These are phyloP conservation scores for Carpinus viminea DNA, from an alignment of 306 rosid genomes.

Conservation along the genomic window DNA sequence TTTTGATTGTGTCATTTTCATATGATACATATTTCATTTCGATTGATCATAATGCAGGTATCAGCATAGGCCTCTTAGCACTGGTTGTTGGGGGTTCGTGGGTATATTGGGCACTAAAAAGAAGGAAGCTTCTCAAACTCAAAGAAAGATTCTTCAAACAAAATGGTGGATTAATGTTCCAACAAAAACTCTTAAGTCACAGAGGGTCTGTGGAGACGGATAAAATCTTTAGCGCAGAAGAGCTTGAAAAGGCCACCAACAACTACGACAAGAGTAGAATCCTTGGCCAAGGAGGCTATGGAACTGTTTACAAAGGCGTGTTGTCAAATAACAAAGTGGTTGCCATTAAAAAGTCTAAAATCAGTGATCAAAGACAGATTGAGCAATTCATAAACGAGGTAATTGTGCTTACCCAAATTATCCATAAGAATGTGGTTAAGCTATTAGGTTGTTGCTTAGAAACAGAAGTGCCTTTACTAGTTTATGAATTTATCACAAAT, in stretches of 20 bases:
- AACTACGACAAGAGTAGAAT: slow-evolving; percentile 29
- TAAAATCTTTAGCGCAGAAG: slow-evolving; percentile 28
- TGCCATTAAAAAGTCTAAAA: slow-evolving; percentile 52
- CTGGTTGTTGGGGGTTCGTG: slow-evolving; percentile 26
- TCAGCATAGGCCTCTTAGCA: neutral
- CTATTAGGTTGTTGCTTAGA: slow-evolving; percentile 62
- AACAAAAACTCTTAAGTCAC: slow-evolving; percentile 30
- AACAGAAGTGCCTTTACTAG: slow-evolving; percentile 53
- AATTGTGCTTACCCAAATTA: slow-evolving; percentile 44
- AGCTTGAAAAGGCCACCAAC: neutral
- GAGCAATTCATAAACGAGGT: slow-evolving; percentile 52
- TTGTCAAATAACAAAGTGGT: slow-evolving; percentile 18
- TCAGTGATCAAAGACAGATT: slow-evolving; percentile 32
- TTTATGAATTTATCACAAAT: slow-evolving; percentile 44
- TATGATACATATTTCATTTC: no score
- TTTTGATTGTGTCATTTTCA: no score
- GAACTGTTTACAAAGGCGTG: slow-evolving; percentile 47
- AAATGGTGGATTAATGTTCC: slow-evolving; percentile 46
- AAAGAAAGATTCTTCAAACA: slow-evolving; percentile 33
- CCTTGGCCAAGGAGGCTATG: slow-evolving; percentile 44
- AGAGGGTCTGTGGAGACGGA: slow-evolving; percentile 4
- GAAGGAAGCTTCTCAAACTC: slow-evolving; percentile 33
- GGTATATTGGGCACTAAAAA: slow-evolving; percentile 25
- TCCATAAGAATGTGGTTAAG: slow-evolving; percentile 46
- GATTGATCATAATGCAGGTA: slow-evolving; percentile 4